Conservation (phyloP, 2,329 filamentous ascomycete species). For the Phialemoniopsis sp. region DNA sequence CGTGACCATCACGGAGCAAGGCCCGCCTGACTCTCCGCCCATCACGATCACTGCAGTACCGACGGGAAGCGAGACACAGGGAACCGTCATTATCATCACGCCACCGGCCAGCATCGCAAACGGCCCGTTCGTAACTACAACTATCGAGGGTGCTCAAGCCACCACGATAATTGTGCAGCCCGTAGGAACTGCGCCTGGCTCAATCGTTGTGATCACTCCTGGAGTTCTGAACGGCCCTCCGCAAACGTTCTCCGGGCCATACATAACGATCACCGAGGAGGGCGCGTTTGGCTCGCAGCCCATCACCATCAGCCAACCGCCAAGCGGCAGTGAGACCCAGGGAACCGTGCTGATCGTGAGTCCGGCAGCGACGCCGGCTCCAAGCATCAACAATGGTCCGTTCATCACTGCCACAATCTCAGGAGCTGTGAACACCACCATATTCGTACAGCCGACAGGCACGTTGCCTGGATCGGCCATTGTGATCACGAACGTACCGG, state of each 20-base stretch:
- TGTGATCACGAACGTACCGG: no score
- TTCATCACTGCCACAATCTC: no score
- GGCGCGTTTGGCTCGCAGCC: not conserved
- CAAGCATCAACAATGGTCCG: no score
- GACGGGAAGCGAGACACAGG: not conserved
- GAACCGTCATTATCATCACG: slow-evolving; percentile 3
- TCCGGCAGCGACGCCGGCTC: not conserved
- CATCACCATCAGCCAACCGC: not conserved
- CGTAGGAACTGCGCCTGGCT: no score
- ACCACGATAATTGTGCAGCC: no score
- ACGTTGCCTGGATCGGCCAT: no score
- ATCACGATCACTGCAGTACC: not conserved
- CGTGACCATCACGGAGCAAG: slow-evolving; percentile 1
- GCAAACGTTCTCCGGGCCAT: slow-evolving; percentile 1
- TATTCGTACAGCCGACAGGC: no score
- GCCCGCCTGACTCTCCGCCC: slow-evolving; percentile 3
- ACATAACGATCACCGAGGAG: slow-evolving; percentile 1
- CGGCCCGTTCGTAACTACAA: slow-evolving; percentile 4
- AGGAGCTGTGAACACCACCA: no score
- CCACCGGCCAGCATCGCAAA: not conserved
- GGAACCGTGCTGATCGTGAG: slow-evolving; percentile 4
- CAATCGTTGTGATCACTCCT: no score
- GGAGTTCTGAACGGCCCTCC: no score
- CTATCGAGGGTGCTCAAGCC: slow-evolving; percentile 1
- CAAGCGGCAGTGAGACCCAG: not conserved